These are phyloP conservation scores for Camellia oleifera DNA, from an alignment of 179 eudicot species.

Conservation along the genomic window DNA sequence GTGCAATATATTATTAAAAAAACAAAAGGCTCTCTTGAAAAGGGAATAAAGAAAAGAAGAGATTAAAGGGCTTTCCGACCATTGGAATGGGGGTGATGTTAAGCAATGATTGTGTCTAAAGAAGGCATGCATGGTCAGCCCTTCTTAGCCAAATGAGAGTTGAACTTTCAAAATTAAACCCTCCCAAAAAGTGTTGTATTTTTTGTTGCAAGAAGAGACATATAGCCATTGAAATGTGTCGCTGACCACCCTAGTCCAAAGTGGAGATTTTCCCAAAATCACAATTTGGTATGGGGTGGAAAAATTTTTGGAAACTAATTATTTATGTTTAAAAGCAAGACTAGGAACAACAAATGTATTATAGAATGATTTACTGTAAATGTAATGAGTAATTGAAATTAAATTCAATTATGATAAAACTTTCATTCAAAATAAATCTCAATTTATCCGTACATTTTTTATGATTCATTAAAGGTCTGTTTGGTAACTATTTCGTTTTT, in stretches of 20 bases:
- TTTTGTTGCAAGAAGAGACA: background rate
- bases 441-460: too few species aligned
- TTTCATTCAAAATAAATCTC: too few species aligned
- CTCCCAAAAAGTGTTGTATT: background rate
- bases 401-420: too few species aligned
- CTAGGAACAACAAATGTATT: too few species aligned
- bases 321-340: background rate
- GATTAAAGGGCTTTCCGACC: background rate
- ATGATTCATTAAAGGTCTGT: too few species aligned
- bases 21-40: background rate
- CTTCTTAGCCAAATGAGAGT: constrained; percentile 13
- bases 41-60: background rate
- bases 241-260: constrained; percentile 8
- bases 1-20: background rate
- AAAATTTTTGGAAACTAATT: background rate
- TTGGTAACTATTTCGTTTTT: too few species aligned
- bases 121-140: constrained; percentile 2
- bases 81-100: background rate
- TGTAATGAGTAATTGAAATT: too few species aligned
- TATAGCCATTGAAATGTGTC: background rate
- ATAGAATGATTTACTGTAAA: too few species aligned
- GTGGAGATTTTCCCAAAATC: constrained; percentile 30
- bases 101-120: constrained; percentile 21
- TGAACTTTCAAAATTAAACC: background rate
- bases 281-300: constrained; percentile 7